These are phyloP conservation scores for Nakazawaea sp. DNA, from an alignment of 805 yeast species.

Conservation along the genomic window DNA sequence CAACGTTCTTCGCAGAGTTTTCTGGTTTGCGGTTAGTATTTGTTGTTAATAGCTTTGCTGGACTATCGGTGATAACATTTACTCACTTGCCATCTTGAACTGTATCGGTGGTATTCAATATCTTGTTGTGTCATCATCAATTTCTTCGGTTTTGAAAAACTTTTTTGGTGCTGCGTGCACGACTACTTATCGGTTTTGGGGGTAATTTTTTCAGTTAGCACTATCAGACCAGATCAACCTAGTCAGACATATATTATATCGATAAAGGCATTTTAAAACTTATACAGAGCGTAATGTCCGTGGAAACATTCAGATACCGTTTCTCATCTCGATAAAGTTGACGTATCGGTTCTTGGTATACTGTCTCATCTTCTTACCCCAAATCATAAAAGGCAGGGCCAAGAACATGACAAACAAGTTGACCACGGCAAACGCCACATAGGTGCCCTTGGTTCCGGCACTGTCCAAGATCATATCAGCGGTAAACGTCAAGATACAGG, in stretches of 20 bases:
- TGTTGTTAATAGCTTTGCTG: neutral
- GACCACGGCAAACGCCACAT: conserved; percentile 52
- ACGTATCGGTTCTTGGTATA: conserved; percentile 54
- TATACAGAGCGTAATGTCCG: no score
- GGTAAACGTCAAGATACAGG: conserved; percentile 60
- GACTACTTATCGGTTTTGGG: no score
- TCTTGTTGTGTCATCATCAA: no score
- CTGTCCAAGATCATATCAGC: conserved; percentile 56
- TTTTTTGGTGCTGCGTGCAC: no score
- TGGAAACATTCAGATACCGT: conserved; percentile 29
- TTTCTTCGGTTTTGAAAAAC: no score
- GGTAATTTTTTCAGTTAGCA: no score
- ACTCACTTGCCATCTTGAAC: conserved; percentile 10
- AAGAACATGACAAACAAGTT: conserved; percentile 52
- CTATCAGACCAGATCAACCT: no score
- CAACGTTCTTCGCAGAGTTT: conserved; percentile 65
- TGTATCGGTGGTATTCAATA: no score
- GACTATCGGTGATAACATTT: no score
- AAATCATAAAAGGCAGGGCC: conserved; percentile 50
- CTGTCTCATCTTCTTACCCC: conserved; percentile 53
- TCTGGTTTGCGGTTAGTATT: conserved; percentile 15
- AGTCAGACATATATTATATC: no score
- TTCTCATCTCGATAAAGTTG: conserved; percentile 46
- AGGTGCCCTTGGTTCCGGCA: conserved; percentile 51
- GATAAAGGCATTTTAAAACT: no score